Conservation (phyloP, 2,329 filamentous ascomycete genomes). For the Venturiaceae sp. region DNA sequence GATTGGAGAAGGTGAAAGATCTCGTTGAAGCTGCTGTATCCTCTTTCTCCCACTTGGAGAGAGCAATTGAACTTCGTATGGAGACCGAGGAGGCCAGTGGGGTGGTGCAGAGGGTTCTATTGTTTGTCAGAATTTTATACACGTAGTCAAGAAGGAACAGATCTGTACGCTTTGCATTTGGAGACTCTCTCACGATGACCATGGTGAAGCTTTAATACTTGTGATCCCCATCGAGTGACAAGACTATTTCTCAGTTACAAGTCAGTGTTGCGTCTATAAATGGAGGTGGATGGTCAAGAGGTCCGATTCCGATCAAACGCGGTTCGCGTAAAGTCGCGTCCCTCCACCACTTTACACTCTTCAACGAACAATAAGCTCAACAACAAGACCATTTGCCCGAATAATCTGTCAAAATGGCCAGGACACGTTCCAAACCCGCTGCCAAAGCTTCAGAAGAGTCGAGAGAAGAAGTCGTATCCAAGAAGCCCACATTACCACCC, state of each 20-base stretch:
- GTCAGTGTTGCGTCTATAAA: neutral
- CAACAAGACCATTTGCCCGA: neutral
- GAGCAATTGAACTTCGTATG: slow-evolving; percentile 51
- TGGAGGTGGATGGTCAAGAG: too few species aligned
- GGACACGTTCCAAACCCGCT: neutral
- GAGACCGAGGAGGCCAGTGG: slow-evolving; percentile 54
- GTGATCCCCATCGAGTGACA: too few species aligned
- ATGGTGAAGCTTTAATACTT: too few species aligned
- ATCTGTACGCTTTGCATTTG: slow-evolving; percentile 28
- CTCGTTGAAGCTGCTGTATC: neutral
- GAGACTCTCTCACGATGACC: slow-evolving; percentile 39
- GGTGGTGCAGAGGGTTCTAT: slow-evolving; percentile 27
- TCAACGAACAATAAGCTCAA: neutral
- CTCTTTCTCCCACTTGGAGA: slow-evolving; percentile 63
- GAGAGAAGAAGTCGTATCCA: slow-evolving; percentile 9
- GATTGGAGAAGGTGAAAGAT: slow-evolving; percentile 44
- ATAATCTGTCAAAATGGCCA: neutral
- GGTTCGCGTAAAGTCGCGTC: neutral
- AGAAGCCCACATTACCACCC: slow-evolving; percentile 22
- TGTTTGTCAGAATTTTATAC: slow-evolving; percentile 4
- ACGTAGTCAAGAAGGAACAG: neutral
- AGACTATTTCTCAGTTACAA: too few species aligned
- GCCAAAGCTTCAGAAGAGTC: neutral
- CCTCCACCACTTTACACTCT: neutral
- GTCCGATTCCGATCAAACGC: neutral